Conservation (phyloP, 1,284 basidiomycete genomes). For the Thelephora terrestris region DNA sequence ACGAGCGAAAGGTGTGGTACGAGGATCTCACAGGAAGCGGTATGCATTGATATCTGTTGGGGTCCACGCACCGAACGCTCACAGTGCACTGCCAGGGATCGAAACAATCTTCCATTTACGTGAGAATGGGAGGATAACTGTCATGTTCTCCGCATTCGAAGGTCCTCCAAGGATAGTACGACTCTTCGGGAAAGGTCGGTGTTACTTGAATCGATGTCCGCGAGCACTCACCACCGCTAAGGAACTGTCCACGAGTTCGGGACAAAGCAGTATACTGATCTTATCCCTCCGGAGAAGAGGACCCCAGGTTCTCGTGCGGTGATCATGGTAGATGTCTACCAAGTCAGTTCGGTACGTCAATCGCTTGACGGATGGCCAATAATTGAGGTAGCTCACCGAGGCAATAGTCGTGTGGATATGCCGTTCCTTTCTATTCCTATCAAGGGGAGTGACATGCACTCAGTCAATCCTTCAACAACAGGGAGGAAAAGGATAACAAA, state of each 20-base stretch:
- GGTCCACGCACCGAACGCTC: background rate
- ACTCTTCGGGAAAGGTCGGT: conserved; percentile 39
- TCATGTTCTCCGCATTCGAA: conserved; percentile 46
- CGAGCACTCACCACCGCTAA: conserved; percentile 10
- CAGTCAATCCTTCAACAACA: background rate
- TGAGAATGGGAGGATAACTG: conserved; percentile 48
- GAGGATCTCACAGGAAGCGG: conserved; percentile 47
- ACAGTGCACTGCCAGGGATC: conserved; percentile 23
- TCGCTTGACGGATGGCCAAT: too few species aligned
- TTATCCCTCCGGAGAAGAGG: conserved; percentile 32
- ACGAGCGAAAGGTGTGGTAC: conserved; percentile 41
- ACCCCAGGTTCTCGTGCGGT: conserved; percentile 42
- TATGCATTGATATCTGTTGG: conserved; percentile 18
- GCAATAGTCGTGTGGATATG: background rate
- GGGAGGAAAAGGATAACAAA: background rate
- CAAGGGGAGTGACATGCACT: background rate
- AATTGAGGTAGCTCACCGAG: too few species aligned
- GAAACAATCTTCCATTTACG: conserved; percentile 48
- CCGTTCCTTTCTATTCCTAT: background rate
- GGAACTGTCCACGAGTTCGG: conserved; percentile 44
- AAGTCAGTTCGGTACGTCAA: conserved; percentile 39
- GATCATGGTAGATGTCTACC: conserved; percentile 40
- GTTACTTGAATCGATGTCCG: background rate
- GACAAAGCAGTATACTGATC: conserved; percentile 29
- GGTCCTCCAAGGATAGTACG: conserved; percentile 42